Conservation (phyloP, 2,329 filamentous ascomycete species). For the Fusarium sp. region DNA sequence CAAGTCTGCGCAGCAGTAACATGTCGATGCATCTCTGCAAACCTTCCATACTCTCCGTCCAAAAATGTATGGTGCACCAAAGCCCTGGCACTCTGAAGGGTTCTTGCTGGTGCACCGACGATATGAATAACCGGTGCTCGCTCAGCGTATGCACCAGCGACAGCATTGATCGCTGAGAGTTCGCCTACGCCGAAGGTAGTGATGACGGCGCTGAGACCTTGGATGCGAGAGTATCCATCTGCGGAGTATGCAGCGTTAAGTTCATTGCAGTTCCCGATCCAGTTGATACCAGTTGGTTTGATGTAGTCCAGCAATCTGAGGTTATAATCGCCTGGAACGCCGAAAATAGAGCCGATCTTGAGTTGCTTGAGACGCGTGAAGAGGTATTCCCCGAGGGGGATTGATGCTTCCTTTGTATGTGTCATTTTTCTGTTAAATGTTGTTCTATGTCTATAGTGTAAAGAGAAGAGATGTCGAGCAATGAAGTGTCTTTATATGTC, state of each 20-base stretch:
- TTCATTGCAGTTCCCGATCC: constrained; percentile 23
- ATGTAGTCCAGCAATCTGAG: constrained; percentile 16
- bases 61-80: constrained; percentile 14
- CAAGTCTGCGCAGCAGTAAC: constrained; percentile 16
- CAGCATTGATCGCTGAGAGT: constrained; percentile 15
- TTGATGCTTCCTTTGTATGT: background rate
- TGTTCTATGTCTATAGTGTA: background rate
- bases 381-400: constrained; percentile 11
- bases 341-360: constrained; percentile 10
- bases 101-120: background rate
- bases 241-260: constrained; percentile 13
- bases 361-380: constrained; percentile 21
- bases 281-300: constrained; percentile 9
- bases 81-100: background rate
- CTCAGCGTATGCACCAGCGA: constrained; percentile 12
- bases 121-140: constrained; percentile 14
- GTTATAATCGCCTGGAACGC: constrained; percentile 21
- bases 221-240: constrained; percentile 12
- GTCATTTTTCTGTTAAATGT: background rate
- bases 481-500: background rate
- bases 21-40: constrained; percentile 15
- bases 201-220: constrained; percentile 1
- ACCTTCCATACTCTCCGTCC: constrained; percentile 12
- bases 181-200: constrained; percentile 19
- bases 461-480: rapidly evolving